A percentile compares a stretch with the other conserved stretches of the same genome.
Conservation (phyloP, 2,329 filamentous ascomycete species). For the Aspergillus calidoustus region DNA sequence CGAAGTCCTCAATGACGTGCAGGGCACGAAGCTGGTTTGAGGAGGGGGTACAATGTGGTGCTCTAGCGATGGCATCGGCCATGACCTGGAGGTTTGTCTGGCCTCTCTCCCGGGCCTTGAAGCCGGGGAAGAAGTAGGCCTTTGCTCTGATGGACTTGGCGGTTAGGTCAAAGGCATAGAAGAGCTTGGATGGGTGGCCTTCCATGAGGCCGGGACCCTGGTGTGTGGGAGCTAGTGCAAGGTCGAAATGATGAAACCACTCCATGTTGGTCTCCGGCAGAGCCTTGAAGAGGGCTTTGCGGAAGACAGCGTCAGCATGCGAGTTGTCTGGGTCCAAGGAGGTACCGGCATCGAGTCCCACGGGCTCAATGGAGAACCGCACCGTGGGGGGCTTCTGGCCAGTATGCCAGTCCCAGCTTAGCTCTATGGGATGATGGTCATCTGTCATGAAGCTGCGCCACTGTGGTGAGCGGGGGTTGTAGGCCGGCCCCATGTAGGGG, state of each 20-base stretch:
- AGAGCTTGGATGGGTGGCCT: constrained; percentile 9
- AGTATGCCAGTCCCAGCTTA: constrained; percentile 28
- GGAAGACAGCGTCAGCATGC: background rate
- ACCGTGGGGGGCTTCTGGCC: constrained; percentile 19
- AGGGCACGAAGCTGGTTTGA: background rate
- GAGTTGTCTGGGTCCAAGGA: constrained; percentile 8
- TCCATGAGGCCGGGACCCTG: background rate
- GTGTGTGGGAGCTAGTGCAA: background rate
- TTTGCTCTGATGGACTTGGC: background rate
- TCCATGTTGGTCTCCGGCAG: background rate
- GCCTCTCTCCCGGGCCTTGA: constrained; percentile 4
- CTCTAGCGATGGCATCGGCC: background rate
- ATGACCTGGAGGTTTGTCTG: constrained; percentile 4
- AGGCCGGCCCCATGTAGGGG: constrained; percentile 1
- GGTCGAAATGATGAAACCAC: constrained; percentile 10
- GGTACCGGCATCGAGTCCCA: constrained; percentile 3
- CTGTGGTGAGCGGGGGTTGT: background rate
- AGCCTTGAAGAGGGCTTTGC: background rate
- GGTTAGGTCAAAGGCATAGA: constrained; percentile 6
- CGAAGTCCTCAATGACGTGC: constrained; percentile 1
- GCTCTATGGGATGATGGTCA: constrained; percentile 25
- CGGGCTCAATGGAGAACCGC: constrained; percentile 22
- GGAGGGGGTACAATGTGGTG: background rate
- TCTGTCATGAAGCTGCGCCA: constrained; percentile 11
- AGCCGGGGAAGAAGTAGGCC: constrained; percentile 9